These are phyloP conservation scores for Candida nemodendra DNA, from an alignment of 805 yeast species.

Conservation along the genomic window DNA sequence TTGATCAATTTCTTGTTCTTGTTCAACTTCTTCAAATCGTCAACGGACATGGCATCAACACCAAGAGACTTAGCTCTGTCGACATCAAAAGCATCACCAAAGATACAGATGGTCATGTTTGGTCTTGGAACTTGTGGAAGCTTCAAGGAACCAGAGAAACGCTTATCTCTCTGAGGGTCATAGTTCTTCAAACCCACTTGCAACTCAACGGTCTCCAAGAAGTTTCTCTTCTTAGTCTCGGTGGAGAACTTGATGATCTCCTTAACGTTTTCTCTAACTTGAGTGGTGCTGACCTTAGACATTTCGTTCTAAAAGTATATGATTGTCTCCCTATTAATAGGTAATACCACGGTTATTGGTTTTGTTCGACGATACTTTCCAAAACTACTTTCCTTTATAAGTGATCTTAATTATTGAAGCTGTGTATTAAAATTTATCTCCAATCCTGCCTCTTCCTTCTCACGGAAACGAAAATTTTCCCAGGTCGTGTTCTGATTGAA, in stretches of 20 bases:
- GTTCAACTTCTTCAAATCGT: conserved; percentile 99
- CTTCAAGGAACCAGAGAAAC: conserved; percentile 99
- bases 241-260: conserved; percentile 85
- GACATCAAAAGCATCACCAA: conserved; percentile 99
- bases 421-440: too few species aligned
- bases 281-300: conserved; percentile 89
- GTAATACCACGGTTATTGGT: conserved; percentile 34
- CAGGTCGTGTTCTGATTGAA: too few species aligned
- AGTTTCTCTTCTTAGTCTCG: conserved; percentile 99
- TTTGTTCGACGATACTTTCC: conserved; percentile 50
- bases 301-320: conserved; percentile 39
- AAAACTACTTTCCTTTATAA: too few species aligned
- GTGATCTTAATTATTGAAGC: too few species aligned
- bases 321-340: conserved; percentile 75
- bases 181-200: conserved; percentile 99
- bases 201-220: conserved; percentile 99
- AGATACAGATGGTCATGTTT: conserved; percentile 99
- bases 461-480: too few species aligned
- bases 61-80: conserved; percentile 99
- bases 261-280: conserved; percentile 96
- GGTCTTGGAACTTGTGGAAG: conserved; percentile 99
- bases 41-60: conserved; percentile 99
- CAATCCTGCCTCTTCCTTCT: too few species aligned
- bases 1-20: conserved; percentile 99
- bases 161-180: conserved; percentile 99